Conservation (phyloP, 768 basidiomycete genomes). For the Boletus sensibilis region DNA sequence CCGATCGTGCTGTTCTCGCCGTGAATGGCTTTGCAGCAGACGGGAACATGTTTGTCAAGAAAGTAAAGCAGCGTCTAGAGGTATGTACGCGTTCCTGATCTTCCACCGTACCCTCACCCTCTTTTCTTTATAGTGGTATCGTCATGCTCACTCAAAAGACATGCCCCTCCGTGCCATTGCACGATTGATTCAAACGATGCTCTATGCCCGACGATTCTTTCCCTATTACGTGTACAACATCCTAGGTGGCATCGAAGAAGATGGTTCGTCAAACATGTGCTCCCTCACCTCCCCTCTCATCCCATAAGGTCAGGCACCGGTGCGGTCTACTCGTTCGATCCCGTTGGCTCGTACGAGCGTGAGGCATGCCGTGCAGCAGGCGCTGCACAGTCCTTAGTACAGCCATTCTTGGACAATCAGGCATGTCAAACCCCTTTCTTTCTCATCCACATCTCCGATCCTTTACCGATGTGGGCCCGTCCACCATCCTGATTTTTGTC, state of each 20-base stretch:
- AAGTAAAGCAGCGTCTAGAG: conserved; percentile 92
- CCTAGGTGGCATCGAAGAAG: conserved; percentile 93
- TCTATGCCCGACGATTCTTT: conserved; percentile 95
- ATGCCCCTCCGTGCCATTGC: conserved; percentile 97
- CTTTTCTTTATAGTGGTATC: conserved; percentile 74
- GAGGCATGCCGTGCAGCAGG: conserved; percentile 96
- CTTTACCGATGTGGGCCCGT: conserved; percentile 48
- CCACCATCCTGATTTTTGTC: conserved; percentile 25
- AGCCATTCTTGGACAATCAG: conserved; percentile 99
- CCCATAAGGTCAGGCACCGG: conserved; percentile 64
- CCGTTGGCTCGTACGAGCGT: conserved; percentile 96
- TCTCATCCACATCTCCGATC: conserved; percentile 38
- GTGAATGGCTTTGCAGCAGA: conserved; percentile 98
- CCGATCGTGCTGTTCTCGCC: conserved; percentile 88
- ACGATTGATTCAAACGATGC: conserved; percentile 97
- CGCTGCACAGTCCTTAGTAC: conserved; percentile 89
- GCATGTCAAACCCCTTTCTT: conserved; percentile 44
- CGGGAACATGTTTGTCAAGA: conserved; percentile 97
- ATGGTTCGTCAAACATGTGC: conserved; percentile 57
- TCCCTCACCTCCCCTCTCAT: conserved; percentile 3
- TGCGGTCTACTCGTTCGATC: conserved; percentile 99
- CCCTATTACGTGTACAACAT: conserved; percentile 98
- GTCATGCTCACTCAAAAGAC: conserved; percentile 93
- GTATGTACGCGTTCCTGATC: conserved; percentile 44
- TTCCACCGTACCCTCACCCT: neutral